Percentiles rank a stretch among this genome's conserved stretches.
These are phyloP conservation scores for Alternaria rosae DNA, from an alignment of 2,329 filamentous ascomycete genomes.

Conservation along the genomic window DNA sequence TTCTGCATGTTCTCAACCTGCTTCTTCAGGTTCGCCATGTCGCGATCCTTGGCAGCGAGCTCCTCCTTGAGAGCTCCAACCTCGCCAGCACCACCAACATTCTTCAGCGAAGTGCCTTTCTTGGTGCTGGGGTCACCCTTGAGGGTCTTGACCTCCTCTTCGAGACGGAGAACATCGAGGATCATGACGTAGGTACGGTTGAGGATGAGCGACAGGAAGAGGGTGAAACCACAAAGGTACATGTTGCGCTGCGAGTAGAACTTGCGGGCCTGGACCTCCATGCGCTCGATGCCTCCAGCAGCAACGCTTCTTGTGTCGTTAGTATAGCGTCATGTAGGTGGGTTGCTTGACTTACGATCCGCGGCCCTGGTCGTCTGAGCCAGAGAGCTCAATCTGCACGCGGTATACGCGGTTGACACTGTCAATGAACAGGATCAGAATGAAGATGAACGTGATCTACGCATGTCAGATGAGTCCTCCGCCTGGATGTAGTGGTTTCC, in stretches of 20 bases:
- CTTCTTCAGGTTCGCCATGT: slow-evolving; percentile 90
- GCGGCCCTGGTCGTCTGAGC: slow-evolving; percentile 69
- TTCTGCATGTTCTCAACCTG: slow-evolving; percentile 82
- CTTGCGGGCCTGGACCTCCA: slow-evolving; percentile 98
- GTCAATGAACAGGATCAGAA: slow-evolving; percentile 96
- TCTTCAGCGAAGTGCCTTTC: slow-evolving; percentile 74
- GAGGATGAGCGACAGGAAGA: slow-evolving; percentile 97
- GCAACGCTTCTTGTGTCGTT: slow-evolving; percentile 60
- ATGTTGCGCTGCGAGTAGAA: slow-evolving; percentile 99
- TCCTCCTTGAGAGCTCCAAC: slow-evolving; percentile 72
- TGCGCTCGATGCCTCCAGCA: slow-evolving; percentile 84
- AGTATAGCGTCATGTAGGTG: slow-evolving; percentile 12
- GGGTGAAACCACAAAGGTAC: slow-evolving; percentile 99
- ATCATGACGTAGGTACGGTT: slow-evolving; percentile 99
- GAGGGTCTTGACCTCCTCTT: slow-evolving; percentile 87
- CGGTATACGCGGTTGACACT: slow-evolving; percentile 96
- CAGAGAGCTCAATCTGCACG: slow-evolving; percentile 86
- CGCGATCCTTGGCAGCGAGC: slow-evolving; percentile 76
- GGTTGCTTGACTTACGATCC: slow-evolving; percentile 56
- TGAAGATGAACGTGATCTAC: slow-evolving; percentile 97
- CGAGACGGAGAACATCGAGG: slow-evolving; percentile 86
- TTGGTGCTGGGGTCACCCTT: slow-evolving; percentile 69
- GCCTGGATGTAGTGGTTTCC: neutral
- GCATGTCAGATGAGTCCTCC: slow-evolving; percentile 16
- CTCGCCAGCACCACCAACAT: slow-evolving; percentile 77